phyloP scores from a whole-genome alignment of 1,139 yeast species.

The Candida tetrigidarum region DNA sequence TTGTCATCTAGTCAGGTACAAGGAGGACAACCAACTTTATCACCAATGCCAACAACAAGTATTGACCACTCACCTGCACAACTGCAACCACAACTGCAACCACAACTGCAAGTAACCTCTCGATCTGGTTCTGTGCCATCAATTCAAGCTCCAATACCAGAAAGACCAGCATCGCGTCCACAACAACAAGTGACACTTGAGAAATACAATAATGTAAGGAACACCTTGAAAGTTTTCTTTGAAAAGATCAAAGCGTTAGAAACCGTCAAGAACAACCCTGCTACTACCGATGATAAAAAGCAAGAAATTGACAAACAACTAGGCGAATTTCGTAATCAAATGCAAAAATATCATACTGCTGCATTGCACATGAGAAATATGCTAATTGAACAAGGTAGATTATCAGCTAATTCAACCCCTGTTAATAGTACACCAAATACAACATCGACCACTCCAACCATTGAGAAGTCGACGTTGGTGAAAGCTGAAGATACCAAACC shows the following conservation, averaged over 20 bases:
- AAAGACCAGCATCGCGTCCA: constrained; percentile 11
- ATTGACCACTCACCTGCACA: not conserved
- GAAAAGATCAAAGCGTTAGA: constrained; percentile 37
- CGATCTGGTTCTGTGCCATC: no score
- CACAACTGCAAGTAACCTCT: constrained; percentile 5
- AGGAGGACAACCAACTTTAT: constrained; percentile 7
- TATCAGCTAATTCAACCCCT: constrained; percentile 19
- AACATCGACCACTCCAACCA: constrained; percentile 11
- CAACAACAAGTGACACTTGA: constrained; percentile 36
- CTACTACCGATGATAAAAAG: constrained; percentile 20
- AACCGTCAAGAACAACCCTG: constrained; percentile 27
- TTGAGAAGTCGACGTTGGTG: constrained; percentile 10
- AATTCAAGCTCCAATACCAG: constrained; percentile 14
- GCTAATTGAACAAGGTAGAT: constrained; percentile 38
- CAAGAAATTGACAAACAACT: constrained; percentile 39
- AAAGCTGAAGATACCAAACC: constrained; percentile 7
- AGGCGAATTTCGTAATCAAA: constrained; percentile 37
- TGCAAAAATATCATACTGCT: constrained; percentile 41
- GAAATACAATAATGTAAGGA: constrained; percentile 45
- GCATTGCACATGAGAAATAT: constrained; percentile 45
- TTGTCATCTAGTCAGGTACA: no score
- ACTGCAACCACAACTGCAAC: constrained; percentile 12
- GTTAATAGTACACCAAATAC: constrained; percentile 11
- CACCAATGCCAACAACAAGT: constrained; percentile 13
- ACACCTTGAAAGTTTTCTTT: constrained; percentile 44